phyloP scores from a whole-genome alignment of 2,329 filamentous ascomycete species.

The Calonectria leucothoes region DNA sequence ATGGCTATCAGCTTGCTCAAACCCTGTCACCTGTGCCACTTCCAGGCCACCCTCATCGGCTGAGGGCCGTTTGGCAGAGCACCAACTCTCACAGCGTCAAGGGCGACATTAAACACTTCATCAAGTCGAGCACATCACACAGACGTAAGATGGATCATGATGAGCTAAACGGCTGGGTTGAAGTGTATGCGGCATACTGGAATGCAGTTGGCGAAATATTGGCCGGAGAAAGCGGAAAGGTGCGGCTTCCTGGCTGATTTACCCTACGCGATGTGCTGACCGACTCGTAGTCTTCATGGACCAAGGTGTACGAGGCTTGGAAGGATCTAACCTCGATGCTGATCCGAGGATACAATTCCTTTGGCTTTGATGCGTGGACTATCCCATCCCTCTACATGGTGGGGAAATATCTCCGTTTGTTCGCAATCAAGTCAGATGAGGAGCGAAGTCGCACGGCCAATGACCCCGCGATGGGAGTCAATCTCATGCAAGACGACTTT shows the following conservation, averaged over 20 bases:
- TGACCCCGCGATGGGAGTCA: conserved; percentile 51
- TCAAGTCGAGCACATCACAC: conserved; percentile 69
- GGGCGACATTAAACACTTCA: conserved; percentile 78
- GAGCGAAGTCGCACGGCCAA: conserved; percentile 60
- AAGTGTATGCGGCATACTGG: conserved; percentile 88
- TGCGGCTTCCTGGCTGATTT: conserved; percentile 29
- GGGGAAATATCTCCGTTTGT: conserved; percentile 86
- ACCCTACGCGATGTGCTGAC: conserved; percentile 27
- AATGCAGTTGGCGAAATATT: conserved; percentile 81
- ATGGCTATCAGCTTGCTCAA: conserved; percentile 79
- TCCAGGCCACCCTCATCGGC: conserved; percentile 68
- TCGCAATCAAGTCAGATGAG: conserved; percentile 91
- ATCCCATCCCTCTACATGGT: conserved; percentile 90
- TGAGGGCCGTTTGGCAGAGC: conserved; percentile 77
- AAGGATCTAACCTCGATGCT: conserved; percentile 83
- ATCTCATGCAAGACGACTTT: conserved; percentile 81
- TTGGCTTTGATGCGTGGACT: conserved; percentile 87
- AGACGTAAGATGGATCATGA: conserved; percentile 68
- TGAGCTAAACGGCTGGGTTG: conserved; percentile 85
- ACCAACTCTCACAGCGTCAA: conserved; percentile 75
- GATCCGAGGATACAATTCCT: conserved; percentile 82
- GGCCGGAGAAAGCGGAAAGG: conserved; percentile 57
- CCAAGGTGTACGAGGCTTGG: conserved; percentile 89
- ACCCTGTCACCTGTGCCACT: conserved; percentile 80
- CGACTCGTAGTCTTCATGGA: conserved; percentile 70